Conservation (phyloP, 176 grass and related monocot species). For the Saccharum officinarum region DNA sequence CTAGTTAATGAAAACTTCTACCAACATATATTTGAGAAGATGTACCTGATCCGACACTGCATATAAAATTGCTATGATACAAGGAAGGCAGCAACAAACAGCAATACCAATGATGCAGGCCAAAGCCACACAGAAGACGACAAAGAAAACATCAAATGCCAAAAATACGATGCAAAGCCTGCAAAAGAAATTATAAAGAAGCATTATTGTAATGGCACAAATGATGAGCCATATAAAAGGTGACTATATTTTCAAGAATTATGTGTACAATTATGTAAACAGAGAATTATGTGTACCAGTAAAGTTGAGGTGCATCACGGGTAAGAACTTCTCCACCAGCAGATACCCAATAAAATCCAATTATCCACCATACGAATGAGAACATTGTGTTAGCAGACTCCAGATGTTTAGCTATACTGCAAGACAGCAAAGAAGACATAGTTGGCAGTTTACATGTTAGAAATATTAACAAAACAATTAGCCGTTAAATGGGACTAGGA, state of each 20-base stretch:
- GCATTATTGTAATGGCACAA: conserved; percentile 2
- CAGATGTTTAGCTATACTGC: conserved; percentile 67
- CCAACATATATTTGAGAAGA: not conserved
- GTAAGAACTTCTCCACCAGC: conserved; percentile 69
- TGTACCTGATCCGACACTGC: conserved; percentile 80
- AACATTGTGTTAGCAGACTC: conserved; percentile 91
- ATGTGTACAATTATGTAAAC: not conserved
- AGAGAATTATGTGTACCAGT: conserved; percentile 51
- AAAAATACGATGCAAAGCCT: conserved; percentile 93
- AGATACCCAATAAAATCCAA: conserved; percentile 92
- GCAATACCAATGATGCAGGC: conserved; percentile 94
- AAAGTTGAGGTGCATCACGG: conserved; percentile 67
- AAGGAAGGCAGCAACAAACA: conserved; percentile 95
- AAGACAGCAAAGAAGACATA: conserved; percentile 12
- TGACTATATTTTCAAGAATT: not conserved
- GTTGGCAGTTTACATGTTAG: not conserved
- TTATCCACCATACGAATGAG: conserved; percentile 91
- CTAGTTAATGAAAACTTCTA: not conserved
- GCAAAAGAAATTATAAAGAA: conserved; percentile 33
- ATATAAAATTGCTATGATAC: conserved; percentile 93
- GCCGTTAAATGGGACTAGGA: not conserved
- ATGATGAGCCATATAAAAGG: not conserved
- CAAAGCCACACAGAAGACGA: conserved; percentile 83
- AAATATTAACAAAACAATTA: not conserved
- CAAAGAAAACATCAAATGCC: conserved; percentile 93